Evolutionary conservation across 2,329 filamentous ascomycete genomes (phyloP).

Genomic region (Onygena corvina): DNA sequence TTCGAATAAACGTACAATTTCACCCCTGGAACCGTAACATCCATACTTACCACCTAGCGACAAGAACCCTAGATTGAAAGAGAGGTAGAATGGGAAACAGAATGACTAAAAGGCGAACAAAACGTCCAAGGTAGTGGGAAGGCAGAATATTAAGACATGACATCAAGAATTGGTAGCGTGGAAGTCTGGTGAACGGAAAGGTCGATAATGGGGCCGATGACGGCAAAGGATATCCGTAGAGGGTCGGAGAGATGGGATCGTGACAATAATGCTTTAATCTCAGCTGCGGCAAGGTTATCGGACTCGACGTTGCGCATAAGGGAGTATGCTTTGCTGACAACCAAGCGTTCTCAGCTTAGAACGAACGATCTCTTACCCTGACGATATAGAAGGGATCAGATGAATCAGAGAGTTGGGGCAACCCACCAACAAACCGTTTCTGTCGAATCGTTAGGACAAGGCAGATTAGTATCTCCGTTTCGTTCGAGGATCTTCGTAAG

Average conservation of each 20-base stretch:
- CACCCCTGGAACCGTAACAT: conserved; percentile 22
- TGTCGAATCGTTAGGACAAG: conserved; percentile 16
- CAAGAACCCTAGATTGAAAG: conserved; percentile 22
- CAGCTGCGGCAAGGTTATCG: background rate
- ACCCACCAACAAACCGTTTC: conserved; percentile 36
- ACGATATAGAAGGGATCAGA: conserved; percentile 19
- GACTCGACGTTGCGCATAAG: no score
- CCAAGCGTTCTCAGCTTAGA: background rate
- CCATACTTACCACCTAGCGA: conserved; percentile 32
- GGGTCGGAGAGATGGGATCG: background rate
- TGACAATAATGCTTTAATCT: background rate
- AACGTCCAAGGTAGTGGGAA: background rate
- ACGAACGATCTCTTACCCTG: conserved; percentile 28
- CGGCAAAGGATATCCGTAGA: background rate
- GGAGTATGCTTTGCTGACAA: background rate
- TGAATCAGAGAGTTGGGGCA: conserved; percentile 25
- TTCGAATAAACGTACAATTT: conserved; percentile 2
- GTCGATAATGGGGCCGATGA: background rate
- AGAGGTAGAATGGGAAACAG: conserved; percentile 19
- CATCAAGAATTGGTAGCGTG: conserved; percentile 3
- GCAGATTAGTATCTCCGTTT: conserved; percentile 46
- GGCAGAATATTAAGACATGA: conserved; percentile 5
- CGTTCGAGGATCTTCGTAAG: conserved; percentile 61
- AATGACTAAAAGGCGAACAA: conserved; percentile 12
- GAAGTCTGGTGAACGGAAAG: background rate